Conservation (phyloP, 495 filamentous ascomycete genomes). For the Penicillium subrubescens region DNA sequence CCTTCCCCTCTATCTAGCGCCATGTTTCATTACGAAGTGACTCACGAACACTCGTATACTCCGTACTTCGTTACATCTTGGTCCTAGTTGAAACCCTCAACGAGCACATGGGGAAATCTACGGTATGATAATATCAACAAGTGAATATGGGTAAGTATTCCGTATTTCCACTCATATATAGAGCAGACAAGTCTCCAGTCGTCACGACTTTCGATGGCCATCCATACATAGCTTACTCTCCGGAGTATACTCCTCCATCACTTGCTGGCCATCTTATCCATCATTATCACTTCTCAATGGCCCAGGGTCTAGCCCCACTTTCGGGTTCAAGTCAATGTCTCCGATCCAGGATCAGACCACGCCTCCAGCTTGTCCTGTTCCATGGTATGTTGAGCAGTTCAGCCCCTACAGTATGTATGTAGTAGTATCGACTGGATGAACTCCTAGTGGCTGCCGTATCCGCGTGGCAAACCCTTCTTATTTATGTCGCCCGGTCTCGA, state of each 20-base stretch:
- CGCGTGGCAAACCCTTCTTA: slow-evolving; percentile 2
- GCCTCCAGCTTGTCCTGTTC: background rate
- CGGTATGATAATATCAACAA: background rate
- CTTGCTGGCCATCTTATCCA: background rate
- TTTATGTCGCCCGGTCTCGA: background rate
- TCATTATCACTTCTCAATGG: background rate
- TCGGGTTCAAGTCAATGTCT: background rate
- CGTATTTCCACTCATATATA: too few species aligned
- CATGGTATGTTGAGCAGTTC: background rate
- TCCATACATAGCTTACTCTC: too few species aligned
- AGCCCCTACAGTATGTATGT: background rate
- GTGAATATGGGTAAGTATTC: background rate
- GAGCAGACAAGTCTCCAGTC: too few species aligned
- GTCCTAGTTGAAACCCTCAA: background rate
- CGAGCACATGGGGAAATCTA: background rate
- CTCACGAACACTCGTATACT: background rate
- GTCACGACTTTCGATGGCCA: too few species aligned
- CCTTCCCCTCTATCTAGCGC: background rate
- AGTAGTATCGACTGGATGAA: background rate
- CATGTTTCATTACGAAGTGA: slow-evolving; percentile 1
- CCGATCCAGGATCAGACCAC: slow-evolving; percentile 2
- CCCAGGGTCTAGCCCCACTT: slow-evolving; percentile 5
- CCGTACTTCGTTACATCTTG: background rate
- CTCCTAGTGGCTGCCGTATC: background rate
- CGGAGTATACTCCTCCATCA: background rate